Evolutionary conservation across 331 rosid species (phyloP).

Genomic region (Rhamnella rubrinervis): DNA sequence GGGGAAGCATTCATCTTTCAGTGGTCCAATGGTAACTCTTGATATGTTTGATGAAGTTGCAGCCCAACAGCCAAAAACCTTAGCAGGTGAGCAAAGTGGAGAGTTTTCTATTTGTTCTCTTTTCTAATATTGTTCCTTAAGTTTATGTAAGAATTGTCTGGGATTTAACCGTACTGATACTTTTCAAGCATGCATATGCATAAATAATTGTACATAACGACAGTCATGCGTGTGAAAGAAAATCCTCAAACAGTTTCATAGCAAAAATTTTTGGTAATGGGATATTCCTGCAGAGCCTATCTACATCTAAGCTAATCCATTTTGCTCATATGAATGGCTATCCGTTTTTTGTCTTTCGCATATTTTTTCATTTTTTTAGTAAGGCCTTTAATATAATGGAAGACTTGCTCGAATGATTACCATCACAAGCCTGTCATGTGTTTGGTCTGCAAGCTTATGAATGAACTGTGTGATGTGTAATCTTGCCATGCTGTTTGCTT

Average conservation of each 20-base stretch:
- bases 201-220: not conserved
- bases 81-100: slow-evolving; percentile 31
- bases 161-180: not conserved
- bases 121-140: slow-evolving; percentile 15
- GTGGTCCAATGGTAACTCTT: slow-evolving; percentile 28
- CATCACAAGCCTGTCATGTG: too few species aligned
- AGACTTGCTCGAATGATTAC: too few species aligned
- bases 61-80: slow-evolving; percentile 19
- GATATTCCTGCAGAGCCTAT: too few species aligned
- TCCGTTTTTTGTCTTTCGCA: not conserved
- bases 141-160: not conserved
- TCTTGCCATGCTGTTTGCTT: too few species aligned
- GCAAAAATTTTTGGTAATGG: not conserved
- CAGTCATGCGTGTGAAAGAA: not conserved
- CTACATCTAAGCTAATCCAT: not conserved
- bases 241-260: not conserved
- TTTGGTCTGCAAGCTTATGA: too few species aligned
- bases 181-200: not conserved
- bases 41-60: slow-evolving; percentile 13
- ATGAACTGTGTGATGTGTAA: too few species aligned
- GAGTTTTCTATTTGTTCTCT: slow-evolving; percentile 21
- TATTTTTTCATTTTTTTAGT: not conserved
- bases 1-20: slow-evolving; percentile 26
- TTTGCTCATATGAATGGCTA: not conserved
- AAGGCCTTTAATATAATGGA: too few species aligned